These are phyloP conservation scores for Neonectria faginata DNA, from an alignment of 2,329 filamentous ascomycete genomes.

Conservation along the genomic window DNA sequence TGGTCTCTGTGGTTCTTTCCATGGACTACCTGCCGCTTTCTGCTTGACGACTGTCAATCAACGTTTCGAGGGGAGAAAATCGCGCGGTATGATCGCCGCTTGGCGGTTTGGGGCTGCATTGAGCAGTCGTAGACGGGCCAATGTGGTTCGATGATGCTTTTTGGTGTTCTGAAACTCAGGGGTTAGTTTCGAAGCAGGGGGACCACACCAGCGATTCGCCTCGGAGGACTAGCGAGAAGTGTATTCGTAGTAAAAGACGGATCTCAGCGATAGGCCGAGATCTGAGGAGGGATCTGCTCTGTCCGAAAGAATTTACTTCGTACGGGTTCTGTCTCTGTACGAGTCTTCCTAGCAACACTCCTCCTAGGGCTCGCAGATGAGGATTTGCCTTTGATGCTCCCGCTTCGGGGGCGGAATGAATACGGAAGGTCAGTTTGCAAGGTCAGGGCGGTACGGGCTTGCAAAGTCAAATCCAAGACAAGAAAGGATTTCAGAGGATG, in stretches of 20 bases:
- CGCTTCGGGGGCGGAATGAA: conserved; percentile 7
- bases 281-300: conserved; percentile 11
- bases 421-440: conserved; percentile 8
- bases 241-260: conserved; percentile 8
- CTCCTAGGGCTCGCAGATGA: background rate
- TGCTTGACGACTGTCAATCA: conserved; percentile 12
- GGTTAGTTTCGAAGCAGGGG: conserved; percentile 36
- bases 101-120: conserved; percentile 26
- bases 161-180: conserved; percentile 41
- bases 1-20: background rate
- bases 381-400: conserved; percentile 3
- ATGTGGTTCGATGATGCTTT: conserved; percentile 31
- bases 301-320: background rate
- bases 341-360: background rate
- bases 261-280: conserved; percentile 13
- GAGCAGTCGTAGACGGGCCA: conserved; percentile 6
- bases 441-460: background rate
- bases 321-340: too few species aligned
- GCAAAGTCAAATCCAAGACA: conserved; percentile 6
- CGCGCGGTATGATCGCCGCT: conserved; percentile 24
- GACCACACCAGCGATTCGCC: conserved; percentile 1
- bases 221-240: background rate
- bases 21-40: conserved; percentile 7
- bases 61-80: conserved; percentile 18
- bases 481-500: conserved; percentile 13